Conservation (phyloP, 129 eudicot genomes). For the Flaveria linearis region DNA sequence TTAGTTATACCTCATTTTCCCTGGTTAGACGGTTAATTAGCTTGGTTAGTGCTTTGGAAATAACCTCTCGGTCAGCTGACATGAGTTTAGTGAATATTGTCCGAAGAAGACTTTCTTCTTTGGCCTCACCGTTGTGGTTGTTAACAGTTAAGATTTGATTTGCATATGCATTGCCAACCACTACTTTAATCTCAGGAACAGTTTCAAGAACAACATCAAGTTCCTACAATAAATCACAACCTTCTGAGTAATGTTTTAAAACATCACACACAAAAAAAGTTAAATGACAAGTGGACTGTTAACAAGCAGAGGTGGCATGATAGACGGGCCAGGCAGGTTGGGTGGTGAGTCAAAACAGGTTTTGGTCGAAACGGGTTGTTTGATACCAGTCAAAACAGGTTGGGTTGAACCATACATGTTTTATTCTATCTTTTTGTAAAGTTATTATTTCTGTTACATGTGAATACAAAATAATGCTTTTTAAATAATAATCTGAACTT, state of each 20-base stretch:
- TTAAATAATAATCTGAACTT: neutral
- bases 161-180: constrained; percentile 52
- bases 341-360: neutral
- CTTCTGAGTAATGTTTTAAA: constrained; percentile 15
- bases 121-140: constrained; percentile 48
- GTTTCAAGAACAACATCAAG: constrained; percentile 58
- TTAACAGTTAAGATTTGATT: constrained; percentile 40
- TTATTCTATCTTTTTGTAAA: neutral
- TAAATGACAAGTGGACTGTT: neutral
- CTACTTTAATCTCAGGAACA: constrained; percentile 76
- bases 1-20: constrained; percentile 49
- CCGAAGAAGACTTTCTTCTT: constrained; percentile 47
- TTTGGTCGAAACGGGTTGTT: neutral
- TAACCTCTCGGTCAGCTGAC: constrained; percentile 56
- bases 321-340: neutral
- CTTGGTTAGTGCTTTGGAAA: constrained; percentile 46
- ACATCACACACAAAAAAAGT: neutral
- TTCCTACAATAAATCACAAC: constrained; percentile 48
- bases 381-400: neutral
- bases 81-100: constrained; percentile 67
- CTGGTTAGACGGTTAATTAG: constrained; percentile 51
- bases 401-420: constrained; percentile 1
- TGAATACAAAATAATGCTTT: neutral
- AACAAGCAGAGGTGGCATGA: neutral
- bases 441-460: neutral